Evolutionary conservation across 2,329 filamentous ascomycete genomes (phyloP), one percentile per base, ranked within the genome.

Genomic region (Metarhizium robertsii): DNA sequence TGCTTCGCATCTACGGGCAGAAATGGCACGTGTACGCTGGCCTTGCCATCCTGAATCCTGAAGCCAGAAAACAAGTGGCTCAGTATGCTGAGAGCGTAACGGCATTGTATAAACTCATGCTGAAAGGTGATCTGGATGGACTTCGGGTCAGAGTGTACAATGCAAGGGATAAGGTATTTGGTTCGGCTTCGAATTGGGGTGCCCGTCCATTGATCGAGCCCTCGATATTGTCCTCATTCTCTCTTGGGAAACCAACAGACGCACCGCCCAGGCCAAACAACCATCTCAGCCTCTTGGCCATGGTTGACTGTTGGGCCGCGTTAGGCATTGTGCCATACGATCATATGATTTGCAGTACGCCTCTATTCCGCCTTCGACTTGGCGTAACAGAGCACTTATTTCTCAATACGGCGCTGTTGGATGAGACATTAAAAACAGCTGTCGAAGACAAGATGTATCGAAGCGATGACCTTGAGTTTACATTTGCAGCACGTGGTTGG

Each of bases 21-120:
- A 99, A 97, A 72, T 99, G 95, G 95, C 95, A 99, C 75, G 94
- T 99, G 56, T 99, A 99, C 71, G 94, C 94, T 20, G 94, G 94
- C 0, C 85, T 99, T 8, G 94, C 95, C 11, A 99, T 99, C 66
- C 81, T 99, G 57, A 99, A 99, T 69, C 94, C 94, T 0, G 87
- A 91, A 57, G 94, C 94, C 3, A 88, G 88, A 69, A 81, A 87
- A 70, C 94, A 99, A 73, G 97, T 99, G 65, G 83, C 87, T 55
- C 92, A 97, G 75, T 99, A 97, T 70, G 92, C 94, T 10, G 79
- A 87, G 65, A 92, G 87, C 47, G 92, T 96, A 20, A 97, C 94
- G 0, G 91, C 95, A 65, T 78, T 99, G 20, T 99, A 91, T 78
- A 97, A 96, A 73, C 80, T 99, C 55, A 97, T 99, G 92, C 83